Percentiles rank a stretch among this genome's conserved stretches.
Conservation (phyloP, 2,329 filamentous ascomycete genomes). For the Tolypocladium ophioglossoides region DNA sequence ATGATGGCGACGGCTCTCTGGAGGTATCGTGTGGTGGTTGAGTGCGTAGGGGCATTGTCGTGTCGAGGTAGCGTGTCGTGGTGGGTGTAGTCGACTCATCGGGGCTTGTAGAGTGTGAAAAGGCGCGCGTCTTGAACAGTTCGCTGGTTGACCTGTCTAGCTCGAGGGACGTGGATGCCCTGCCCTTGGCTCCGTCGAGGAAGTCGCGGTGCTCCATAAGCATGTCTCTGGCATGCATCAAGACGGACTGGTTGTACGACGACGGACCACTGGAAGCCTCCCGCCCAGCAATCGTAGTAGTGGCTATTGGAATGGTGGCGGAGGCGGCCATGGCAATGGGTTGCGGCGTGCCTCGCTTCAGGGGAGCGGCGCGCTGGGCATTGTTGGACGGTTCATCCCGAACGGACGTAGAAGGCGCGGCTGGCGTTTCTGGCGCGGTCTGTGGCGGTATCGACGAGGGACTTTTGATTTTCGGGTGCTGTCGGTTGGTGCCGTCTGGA, state of each 20-base stretch:
- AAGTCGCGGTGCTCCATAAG: conserved; percentile 24
- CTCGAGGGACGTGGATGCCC: conserved; percentile 23
- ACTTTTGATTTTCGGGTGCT: neutral
- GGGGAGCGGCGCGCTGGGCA: conserved; percentile 19
- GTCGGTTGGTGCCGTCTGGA: neutral
- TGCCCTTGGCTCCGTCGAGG: conserved; percentile 16
- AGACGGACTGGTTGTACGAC: conserved; percentile 19
- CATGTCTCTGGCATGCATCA: conserved; percentile 24
- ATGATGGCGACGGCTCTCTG: conserved; percentile 9
- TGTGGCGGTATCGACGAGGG: neutral
- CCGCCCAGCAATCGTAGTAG: conserved; percentile 14
- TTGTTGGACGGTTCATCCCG: conserved; percentile 25
- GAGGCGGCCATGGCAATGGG: conserved; percentile 21
- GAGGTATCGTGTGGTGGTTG: conserved; percentile 8
- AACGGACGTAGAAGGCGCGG: conserved; percentile 1
- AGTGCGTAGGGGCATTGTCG: conserved; percentile 3
- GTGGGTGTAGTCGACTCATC: conserved; percentile 15
- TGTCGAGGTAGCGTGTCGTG: conserved; percentile 9
- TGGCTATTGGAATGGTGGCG: conserved; percentile 18
- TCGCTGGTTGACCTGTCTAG: conserved; percentile 17
- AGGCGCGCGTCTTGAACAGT: conserved; percentile 12
- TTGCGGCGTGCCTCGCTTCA: conserved; percentile 21
- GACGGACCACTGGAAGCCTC: conserved; percentile 20
- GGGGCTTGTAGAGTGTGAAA: conserved; percentile 15
- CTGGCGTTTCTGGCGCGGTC: neutral